phyloP scores from a whole-genome alignment of 2,329 filamentous ascomycete genomes.

The Arachnopeziza araneosa region DNA sequence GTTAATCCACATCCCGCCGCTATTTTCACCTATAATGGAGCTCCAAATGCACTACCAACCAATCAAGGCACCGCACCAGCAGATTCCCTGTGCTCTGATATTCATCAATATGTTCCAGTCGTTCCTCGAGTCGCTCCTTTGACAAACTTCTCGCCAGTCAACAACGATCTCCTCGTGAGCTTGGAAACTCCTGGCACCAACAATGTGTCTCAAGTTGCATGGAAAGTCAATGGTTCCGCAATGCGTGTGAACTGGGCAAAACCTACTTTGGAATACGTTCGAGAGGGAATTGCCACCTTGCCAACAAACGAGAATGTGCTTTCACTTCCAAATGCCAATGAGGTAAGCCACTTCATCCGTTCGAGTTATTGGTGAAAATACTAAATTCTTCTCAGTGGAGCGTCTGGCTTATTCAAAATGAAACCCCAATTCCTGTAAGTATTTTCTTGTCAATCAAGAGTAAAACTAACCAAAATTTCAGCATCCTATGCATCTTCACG shows the following conservation, averaged over 20 bases:
- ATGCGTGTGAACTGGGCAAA: background rate
- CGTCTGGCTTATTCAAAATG: slow-evolving; percentile 8
- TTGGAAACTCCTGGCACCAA: background rate
- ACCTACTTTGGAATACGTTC: background rate
- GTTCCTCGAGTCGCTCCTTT: background rate
- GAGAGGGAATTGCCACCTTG: background rate
- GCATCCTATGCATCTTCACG: slow-evolving; percentile 45
- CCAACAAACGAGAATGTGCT: background rate
- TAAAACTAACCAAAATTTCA: slow-evolving; percentile 10
- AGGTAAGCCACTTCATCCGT: background rate
- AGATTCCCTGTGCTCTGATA: background rate
- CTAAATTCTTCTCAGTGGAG: slow-evolving; percentile 4
- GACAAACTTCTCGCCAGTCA: background rate
- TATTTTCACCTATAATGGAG: background rate
- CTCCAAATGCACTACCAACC: background rate
- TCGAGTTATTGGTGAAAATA: background rate
- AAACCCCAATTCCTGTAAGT: slow-evolving; percentile 1
- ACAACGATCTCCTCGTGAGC: background rate
- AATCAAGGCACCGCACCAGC: background rate
- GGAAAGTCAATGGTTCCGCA: background rate
- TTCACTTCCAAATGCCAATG: background rate
- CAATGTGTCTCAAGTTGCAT: background rate
- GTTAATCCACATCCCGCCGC: background rate
- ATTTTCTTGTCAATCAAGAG: slow-evolving; percentile 7
- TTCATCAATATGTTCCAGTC: background rate